phyloP scores from a whole-genome alignment of 192 early-diverging fungal species.

The Gorgonomyces haynaldii region DNA sequence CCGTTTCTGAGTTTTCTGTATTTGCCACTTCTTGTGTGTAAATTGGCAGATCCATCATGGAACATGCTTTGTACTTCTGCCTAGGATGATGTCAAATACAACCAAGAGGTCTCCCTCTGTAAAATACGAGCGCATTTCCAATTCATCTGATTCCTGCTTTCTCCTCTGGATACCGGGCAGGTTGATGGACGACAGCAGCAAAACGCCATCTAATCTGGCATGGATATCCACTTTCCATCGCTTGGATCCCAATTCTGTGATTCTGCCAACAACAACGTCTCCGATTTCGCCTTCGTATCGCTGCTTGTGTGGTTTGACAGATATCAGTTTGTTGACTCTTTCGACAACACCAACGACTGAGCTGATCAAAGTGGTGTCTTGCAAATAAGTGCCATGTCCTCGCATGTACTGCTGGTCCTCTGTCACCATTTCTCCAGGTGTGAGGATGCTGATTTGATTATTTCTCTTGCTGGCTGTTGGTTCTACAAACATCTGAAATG shows the following conservation, averaged over 20 bases:
- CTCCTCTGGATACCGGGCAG: constrained; percentile 85
- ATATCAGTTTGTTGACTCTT: constrained; percentile 90
- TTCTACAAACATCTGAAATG: too few relatives aligned
- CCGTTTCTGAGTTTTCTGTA: constrained; percentile 85
- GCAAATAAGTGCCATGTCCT: constrained; percentile 63
- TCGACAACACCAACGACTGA: constrained; percentile 86
- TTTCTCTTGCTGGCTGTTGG: too few relatives aligned
- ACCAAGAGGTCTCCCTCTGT: constrained; percentile 75
- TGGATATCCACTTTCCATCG: constrained; percentile 93
- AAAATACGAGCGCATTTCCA: constrained; percentile 93
- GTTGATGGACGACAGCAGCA: constrained; percentile 83
- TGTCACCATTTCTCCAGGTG: constrained; percentile 68
- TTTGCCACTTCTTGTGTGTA: constrained; percentile 83
- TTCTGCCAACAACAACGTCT: constrained; percentile 90
- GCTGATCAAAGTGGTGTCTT: constrained; percentile 58
- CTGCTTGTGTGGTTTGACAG: constrained; percentile 74
- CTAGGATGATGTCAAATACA: too few relatives aligned
- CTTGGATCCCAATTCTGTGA: constrained; percentile 80
- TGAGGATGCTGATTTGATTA: too few relatives aligned
- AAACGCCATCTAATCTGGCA: constrained; percentile 71
- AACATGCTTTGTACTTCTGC: constrained; percentile 79
- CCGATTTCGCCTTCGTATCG: constrained; percentile 86
- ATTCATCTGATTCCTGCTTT: constrained; percentile 91
- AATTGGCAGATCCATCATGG: constrained; percentile 69
- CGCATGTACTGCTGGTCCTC: constrained; percentile 66